Conservation (phyloP, 495 filamentous ascomycete genomes). For the Amorphotheca resinae region DNA sequence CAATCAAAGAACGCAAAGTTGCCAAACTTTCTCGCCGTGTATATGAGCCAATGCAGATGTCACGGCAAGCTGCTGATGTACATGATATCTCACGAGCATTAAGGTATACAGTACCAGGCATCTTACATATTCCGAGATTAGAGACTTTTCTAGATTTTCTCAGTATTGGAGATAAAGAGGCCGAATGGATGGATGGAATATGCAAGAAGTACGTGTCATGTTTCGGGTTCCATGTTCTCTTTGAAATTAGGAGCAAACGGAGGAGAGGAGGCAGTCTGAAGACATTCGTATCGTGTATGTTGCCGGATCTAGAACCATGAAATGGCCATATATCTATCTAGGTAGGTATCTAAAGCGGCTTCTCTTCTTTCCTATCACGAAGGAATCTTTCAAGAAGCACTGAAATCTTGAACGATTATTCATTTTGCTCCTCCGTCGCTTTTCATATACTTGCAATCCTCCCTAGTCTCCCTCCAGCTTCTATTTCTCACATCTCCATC, state of each 20-base stretch:
- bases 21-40: background rate
- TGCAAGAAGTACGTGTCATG: background rate
- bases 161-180: background rate
- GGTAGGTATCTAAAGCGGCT: no score
- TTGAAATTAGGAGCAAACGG: background rate
- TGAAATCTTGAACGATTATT: no score
- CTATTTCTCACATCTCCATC: background rate
- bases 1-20: slow-evolving; percentile 10
- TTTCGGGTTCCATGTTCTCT: background rate
- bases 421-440: no score
- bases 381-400: no score
- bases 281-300: no score
- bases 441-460: no score
- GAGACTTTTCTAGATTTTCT: background rate
- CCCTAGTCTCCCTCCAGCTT: no score
- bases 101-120: background rate
- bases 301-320: no score
- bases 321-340: no score
- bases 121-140: background rate
- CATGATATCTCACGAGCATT: background rate
- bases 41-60: background rate
- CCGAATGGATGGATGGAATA: background rate
- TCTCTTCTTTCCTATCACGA: no score
- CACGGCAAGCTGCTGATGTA: background rate
- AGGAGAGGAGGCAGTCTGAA: no score